Evolutionary conservation across 441 rosid genomes (phyloP).

Genomic region (Sinapis alba): DNA sequence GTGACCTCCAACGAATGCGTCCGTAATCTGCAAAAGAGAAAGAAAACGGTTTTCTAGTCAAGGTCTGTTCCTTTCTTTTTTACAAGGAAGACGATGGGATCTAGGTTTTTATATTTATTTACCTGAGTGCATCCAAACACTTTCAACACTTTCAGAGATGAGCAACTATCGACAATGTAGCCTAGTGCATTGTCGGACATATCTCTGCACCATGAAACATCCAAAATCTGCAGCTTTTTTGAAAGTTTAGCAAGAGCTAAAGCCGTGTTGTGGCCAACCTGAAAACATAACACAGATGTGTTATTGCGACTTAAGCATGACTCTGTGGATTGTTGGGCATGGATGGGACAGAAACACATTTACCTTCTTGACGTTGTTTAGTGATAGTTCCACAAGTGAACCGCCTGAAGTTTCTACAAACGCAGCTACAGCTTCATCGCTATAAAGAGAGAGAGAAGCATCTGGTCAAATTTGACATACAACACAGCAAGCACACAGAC

Average conservation of each 20-base stretch:
- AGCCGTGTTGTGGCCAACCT: slow-evolving; percentile 79
- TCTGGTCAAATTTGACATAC: slow-evolving; percentile 4
- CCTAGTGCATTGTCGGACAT: slow-evolving; percentile 71
- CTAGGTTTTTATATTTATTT: not conserved
- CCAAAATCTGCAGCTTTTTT: slow-evolving; percentile 58
- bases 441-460: slow-evolving; percentile 23
- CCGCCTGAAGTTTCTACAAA: slow-evolving; percentile 78
- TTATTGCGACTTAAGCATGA: not conserved
- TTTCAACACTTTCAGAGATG: slow-evolving; percentile 64
- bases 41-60: not conserved
- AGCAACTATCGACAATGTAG: slow-evolving; percentile 83
- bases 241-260: slow-evolving; percentile 62
- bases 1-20: slow-evolving; percentile 57
- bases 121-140: slow-evolving; percentile 96
- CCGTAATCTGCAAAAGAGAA: slow-evolving; percentile 49
- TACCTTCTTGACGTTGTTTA: slow-evolving; percentile 80
- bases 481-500: not conserved
- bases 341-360: slow-evolving; percentile 5
- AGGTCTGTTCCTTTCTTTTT: not conserved
- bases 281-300: slow-evolving; percentile 23
- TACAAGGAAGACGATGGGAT: not conserved
- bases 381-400: slow-evolving; percentile 62
- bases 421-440: slow-evolving; percentile 95
- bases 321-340: not conserved
- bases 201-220: slow-evolving; percentile 84